These are phyloP conservation scores for Penicillium bialowiezense DNA, from an alignment of 495 filamentous ascomycete species.

Conservation along the genomic window DNA sequence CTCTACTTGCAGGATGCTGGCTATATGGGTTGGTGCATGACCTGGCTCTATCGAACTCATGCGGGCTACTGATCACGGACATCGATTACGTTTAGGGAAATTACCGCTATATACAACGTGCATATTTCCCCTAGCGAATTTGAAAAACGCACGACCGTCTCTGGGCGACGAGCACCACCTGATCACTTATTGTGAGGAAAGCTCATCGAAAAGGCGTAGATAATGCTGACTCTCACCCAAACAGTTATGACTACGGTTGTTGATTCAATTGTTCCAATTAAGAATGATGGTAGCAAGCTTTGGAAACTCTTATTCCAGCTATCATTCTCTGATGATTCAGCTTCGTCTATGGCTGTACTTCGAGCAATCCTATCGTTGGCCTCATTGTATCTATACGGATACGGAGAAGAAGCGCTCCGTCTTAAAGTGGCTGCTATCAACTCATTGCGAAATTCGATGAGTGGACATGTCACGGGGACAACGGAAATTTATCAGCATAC, in stretches of 20 bases:
- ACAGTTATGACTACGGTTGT: neutral
- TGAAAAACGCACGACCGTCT: constrained; percentile 1
- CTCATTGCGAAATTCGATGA: constrained; percentile 3
- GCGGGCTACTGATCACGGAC: neutral
- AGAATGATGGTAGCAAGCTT: constrained; percentile 5
- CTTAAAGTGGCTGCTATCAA: constrained; percentile 10
- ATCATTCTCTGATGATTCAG: constrained; percentile 10
- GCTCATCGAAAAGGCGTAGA: neutral
- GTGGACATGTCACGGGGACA: neutral
- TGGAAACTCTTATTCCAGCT: constrained; percentile 12
- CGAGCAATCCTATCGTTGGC: constrained; percentile 10
- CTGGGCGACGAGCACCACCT: neutral
- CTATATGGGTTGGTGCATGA: neutral
- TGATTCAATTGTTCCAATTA: neutral
- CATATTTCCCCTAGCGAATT: neutral
- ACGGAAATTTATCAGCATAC: constrained; percentile 11
- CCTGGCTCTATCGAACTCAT: neutral
- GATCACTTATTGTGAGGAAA: neutral
- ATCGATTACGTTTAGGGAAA: neutral
- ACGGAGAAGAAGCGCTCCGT: neutral
- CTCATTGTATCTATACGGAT: constrained; percentile 9
- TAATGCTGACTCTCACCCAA: neutral
- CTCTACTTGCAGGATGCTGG: constrained; percentile 1
- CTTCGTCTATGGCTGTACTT: constrained; percentile 9
- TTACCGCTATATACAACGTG: neutral